A percentile compares a stretch with the other conserved stretches of the same genome.
Conservation (phyloP, 768 basidiomycete species). For the Mycena metata region DNA sequence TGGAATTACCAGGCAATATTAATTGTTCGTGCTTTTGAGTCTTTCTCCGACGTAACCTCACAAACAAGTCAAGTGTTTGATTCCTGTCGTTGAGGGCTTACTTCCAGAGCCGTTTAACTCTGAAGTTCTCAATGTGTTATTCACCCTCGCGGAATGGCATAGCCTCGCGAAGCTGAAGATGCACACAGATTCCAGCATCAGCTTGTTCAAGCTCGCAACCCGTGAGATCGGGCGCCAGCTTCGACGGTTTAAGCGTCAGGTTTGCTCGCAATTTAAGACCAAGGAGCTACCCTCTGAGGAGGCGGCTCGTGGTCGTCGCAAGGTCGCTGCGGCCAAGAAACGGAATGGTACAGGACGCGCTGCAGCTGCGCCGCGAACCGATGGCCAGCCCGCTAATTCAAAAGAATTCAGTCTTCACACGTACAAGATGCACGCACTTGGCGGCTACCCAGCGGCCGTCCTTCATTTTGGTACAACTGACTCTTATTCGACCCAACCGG, state of each 20-base stretch:
- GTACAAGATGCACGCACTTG: constrained; percentile 51
- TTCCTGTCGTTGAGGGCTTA: constrained; percentile 46
- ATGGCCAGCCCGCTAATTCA: not conserved
- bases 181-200: constrained; percentile 27
- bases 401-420: constrained; percentile 46
- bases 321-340: constrained; percentile 25
- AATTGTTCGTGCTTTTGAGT: constrained; percentile 1
- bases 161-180: constrained; percentile 6
- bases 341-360: too few relatives aligned
- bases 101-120: constrained; percentile 1
- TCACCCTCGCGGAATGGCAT: constrained; percentile 14
- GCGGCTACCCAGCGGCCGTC: constrained; percentile 48
- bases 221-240: not conserved
- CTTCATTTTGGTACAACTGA: constrained; percentile 50
- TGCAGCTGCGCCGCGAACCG: too few relatives aligned
- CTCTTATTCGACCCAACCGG: constrained; percentile 52
- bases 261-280: not conserved
- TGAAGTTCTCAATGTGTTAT: constrained; percentile 4
- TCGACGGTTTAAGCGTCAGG: not conserved
- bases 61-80: constrained; percentile 52
- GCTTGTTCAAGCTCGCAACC: constrained; percentile 28
- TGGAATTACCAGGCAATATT: constrained; percentile 46
- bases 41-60: too few relatives aligned
- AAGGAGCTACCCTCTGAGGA: constrained; percentile 15
- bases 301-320: constrained; percentile 20